Evolutionary conservation across 306 rosid genomes (phyloP).

Genomic region (Pyrus communis): DNA sequence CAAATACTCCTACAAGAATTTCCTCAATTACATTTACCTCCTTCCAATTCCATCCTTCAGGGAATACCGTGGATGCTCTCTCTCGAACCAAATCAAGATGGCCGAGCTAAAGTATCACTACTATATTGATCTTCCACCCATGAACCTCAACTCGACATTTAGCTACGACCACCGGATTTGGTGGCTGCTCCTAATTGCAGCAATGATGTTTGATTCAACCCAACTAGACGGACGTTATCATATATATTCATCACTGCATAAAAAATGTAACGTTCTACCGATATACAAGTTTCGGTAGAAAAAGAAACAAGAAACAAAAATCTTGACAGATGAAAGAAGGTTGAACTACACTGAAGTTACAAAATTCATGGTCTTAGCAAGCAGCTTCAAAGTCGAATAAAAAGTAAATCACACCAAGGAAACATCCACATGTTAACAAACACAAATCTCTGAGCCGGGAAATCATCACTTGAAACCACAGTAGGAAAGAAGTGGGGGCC

Average conservation of each 20-base stretch:
- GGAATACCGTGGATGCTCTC: too few species aligned
- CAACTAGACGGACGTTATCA: background rate
- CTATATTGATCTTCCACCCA: too few species aligned
- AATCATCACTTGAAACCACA: background rate
- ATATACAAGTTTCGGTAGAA: too few species aligned
- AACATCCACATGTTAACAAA: constrained; percentile 18
- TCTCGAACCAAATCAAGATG: too few species aligned
- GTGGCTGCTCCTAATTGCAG: background rate
- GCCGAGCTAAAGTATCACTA: too few species aligned
- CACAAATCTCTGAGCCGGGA: background rate
- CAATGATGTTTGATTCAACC: background rate
- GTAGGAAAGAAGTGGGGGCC: background rate
- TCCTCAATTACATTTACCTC: too few species aligned
- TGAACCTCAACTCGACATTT: too few species aligned
- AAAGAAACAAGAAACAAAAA: background rate
- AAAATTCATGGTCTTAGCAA: constrained; percentile 6
- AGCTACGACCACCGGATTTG: too few species aligned
- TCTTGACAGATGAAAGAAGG: background rate
- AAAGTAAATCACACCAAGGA: constrained; percentile 11
- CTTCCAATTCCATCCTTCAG: too few species aligned
- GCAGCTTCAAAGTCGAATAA: constrained; percentile 1
- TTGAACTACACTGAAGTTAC: constrained; percentile 15
- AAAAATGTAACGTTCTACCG: background rate
- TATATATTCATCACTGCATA: background rate
- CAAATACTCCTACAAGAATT: too few species aligned